Percentiles rank a stretch among this genome's conserved stretches.
Evolutionary conservation across 305 asterid genomes (phyloP).

Genomic region (Vinca major): DNA sequence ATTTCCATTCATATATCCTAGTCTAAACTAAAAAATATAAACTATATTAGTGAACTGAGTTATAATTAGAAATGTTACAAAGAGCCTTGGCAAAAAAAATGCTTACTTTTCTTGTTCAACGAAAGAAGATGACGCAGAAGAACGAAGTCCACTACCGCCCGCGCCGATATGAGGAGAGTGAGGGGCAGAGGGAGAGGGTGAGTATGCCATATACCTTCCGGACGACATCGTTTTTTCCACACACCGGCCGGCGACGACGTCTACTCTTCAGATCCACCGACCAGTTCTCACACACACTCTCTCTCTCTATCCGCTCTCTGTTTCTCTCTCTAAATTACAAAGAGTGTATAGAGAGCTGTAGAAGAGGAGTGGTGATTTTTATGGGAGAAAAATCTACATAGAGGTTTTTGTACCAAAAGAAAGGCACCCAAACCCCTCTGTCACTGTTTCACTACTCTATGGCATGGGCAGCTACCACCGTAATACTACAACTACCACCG

Average conservation of each 20-base stretch:
- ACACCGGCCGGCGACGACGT: slow-evolving; percentile 20
- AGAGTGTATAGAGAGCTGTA: no score
- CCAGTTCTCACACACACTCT: not conserved
- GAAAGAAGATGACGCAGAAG: slow-evolving; percentile 21
- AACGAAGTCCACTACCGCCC: slow-evolving; percentile 28
- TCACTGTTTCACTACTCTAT: no score
- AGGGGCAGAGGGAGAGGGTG: slow-evolving; percentile 68
- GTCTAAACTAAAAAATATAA: no score
- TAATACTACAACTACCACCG: no score
- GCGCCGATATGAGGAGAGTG: slow-evolving; percentile 50
- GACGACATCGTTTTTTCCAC: slow-evolving; percentile 38
- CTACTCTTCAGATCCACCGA: slow-evolving; percentile 24
- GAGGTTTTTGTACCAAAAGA: not conserved
- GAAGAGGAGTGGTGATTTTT: not conserved
- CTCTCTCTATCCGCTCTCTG: slow-evolving; percentile 4
- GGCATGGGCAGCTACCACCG: no score
- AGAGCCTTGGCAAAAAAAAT: not conserved
- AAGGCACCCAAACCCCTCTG: no score
- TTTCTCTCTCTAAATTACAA: no score
- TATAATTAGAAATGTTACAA: no score
- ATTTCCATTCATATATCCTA: no score
- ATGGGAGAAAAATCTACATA: not conserved
- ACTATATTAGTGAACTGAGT: no score
- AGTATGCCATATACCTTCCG: slow-evolving; percentile 64
- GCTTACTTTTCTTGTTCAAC: slow-evolving; percentile 29